These are phyloP conservation scores for Guyanaporus albipodus DNA, from an alignment of 768 basidiomycete genomes.

Conservation along the genomic window DNA sequence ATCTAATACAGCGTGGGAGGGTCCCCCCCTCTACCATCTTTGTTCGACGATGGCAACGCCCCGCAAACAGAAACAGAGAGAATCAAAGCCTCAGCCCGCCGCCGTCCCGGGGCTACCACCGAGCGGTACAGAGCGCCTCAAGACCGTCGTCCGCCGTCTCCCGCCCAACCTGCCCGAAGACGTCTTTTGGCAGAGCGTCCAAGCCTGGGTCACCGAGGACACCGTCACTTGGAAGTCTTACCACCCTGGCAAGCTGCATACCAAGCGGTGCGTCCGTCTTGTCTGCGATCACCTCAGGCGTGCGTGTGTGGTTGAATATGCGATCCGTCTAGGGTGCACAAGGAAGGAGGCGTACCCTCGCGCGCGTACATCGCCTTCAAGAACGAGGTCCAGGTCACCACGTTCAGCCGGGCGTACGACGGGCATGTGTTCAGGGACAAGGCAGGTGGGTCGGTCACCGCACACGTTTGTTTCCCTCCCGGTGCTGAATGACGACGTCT, in stretches of 20 bases:
- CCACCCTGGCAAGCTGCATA: constrained; percentile 64
- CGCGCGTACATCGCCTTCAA: constrained; percentile 93
- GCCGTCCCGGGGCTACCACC: too few species aligned
- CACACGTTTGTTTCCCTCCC: too few species aligned
- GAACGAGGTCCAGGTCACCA: constrained; percentile 62
- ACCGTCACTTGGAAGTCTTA: constrained; percentile 64
- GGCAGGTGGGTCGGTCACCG: constrained; percentile 54
- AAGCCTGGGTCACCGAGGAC: constrained; percentile 78
- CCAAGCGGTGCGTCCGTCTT: constrained; percentile 48
- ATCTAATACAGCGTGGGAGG: too few species aligned
- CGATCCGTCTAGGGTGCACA: constrained; percentile 56
- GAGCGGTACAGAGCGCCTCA: constrained; percentile 57
- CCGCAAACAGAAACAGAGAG: constrained; percentile 31
- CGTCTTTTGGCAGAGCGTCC: constrained; percentile 91
- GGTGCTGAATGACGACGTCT: background rate
- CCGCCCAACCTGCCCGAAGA: constrained; percentile 91
- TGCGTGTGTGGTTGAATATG: background rate
- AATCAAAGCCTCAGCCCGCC: constrained; percentile 29
- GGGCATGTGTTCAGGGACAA: constrained; percentile 92
- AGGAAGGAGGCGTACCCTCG: constrained; percentile 81
- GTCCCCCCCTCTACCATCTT: too few species aligned
- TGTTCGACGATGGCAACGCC: constrained; percentile 17
- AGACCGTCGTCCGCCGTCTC: constrained; percentile 82
- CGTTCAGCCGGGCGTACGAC: constrained; percentile 82
- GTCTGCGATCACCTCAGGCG: background rate